Percentiles rank a stretch among this genome's conserved stretches.
Conservation (phyloP, 208 protist genomes). For the Trichomonas tenax region DNA sequence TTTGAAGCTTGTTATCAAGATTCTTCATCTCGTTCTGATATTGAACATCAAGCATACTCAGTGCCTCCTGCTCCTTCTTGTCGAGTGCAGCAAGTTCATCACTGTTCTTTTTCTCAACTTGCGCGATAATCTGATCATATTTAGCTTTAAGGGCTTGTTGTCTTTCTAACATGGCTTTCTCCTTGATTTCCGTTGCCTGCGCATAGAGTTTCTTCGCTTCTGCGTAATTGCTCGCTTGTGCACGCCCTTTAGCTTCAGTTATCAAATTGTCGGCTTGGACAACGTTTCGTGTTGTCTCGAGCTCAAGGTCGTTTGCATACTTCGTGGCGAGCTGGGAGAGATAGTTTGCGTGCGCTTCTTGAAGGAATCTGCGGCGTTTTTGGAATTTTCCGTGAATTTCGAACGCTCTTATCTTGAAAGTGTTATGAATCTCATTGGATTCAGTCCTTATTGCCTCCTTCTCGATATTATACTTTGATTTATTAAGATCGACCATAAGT, state of each 20-base stretch:
- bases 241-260: neutral
- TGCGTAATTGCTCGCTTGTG: neutral
- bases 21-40: neutral
- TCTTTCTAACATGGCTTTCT: neutral
- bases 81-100: neutral
- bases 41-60: neutral
- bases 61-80: neutral
- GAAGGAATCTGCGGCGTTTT: neutral
- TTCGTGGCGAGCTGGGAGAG: neutral
- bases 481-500: neutral
- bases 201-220: neutral
- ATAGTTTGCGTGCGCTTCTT: neutral
- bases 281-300: neutral
- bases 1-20: neutral
- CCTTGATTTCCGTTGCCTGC: neutral
- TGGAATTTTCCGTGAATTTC: neutral
- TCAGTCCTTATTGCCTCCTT: neutral
- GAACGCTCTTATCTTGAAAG: neutral
- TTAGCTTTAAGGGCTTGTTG: neutral
- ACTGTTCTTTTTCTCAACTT: neutral
- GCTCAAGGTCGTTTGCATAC: neutral
- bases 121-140: neutral
- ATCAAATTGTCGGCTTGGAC: neutral
- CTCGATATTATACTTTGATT: neutral
- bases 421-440: neutral